Evolutionary conservation across 2,329 filamentous ascomycete genomes (phyloP), one percentile per base, ranked within the genome.

Genomic region (Phoma sp.): DNA sequence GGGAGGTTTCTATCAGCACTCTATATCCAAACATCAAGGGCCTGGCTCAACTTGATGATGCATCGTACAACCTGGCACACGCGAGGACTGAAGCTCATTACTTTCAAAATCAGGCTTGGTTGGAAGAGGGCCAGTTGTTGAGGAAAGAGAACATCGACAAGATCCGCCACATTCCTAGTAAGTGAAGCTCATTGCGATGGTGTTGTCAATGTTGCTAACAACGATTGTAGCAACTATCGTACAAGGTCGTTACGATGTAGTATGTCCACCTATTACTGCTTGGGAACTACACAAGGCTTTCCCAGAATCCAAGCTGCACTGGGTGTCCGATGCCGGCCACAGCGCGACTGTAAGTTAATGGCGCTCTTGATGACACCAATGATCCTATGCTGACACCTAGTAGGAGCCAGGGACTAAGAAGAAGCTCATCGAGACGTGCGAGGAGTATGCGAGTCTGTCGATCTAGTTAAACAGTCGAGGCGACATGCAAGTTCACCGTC

Each of bases 171-270:
- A 75, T 77, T 53, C 73, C 74, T 18, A 59, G 60, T 66, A 42
- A 48, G 56, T 12, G 7, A 7, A 46, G 23, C 15, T 17, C 17
- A 14, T 14, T 3, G 12, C 18, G 11, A 1, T 39, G 4, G 4
- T 17, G 14, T 15, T 9, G 5, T 18, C 20, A 1, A 14, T 14
- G 12, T 25, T 30, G 30, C 40, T 49, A 15, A 32, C 4, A 30
- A 21, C 7, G 32, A 12, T 1, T 10, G 17, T 36, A 58, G 59
- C 68, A 54, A 69, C 69, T 9, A 78, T 81, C 32, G 69, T 80
- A 12, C 77, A 81, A 56, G 78, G 78, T 1, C 70, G 78, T n/a
- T 78, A 79, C 45, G 78, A 80, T 62, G 62, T 80, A 12, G 74
- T 80, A 3, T 80, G 77, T 55, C 76, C 78, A 5, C 71, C 77